Evolutionary conservation across 139 green algal species (phyloP).

Genomic region (Auxenochlorella pyrenoidosa): DNA sequence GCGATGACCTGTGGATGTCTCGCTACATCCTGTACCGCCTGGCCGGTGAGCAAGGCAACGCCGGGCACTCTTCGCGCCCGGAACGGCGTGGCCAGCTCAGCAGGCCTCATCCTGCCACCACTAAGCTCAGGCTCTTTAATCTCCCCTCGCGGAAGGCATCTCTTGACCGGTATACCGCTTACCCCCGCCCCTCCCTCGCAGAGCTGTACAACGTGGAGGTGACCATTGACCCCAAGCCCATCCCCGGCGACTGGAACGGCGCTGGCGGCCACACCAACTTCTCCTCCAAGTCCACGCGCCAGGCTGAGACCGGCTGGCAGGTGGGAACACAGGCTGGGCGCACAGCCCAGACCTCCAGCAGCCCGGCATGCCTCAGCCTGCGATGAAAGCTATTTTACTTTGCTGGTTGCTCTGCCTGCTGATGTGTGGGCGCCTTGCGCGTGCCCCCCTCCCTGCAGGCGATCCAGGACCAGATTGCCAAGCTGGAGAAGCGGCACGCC

Average conservation of each 20-base stretch:
- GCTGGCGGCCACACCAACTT: slow-evolving; percentile 98
- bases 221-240: slow-evolving; percentile 97
- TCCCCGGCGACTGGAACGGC: slow-evolving; percentile 99
- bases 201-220: slow-evolving; percentile 92
- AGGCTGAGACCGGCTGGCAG: slow-evolving; percentile 71
- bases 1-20: slow-evolving; percentile 97
- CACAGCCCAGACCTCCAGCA: no score
- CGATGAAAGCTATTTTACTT: no score
- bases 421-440: no score
- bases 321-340: not conserved
- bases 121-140: no score
- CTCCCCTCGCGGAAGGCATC: no score
- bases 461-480: slow-evolving; percentile 91
- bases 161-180: no score
- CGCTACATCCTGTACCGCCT: slow-evolving; percentile 94
- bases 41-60: slow-evolving; percentile 43
- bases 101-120: no score
- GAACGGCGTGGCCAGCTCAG: no score
- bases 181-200: slow-evolving; percentile 21
- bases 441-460: slow-evolving; percentile 18
- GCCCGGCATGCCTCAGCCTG: no score
- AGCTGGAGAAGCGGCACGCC: slow-evolving; percentile 91
- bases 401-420: no score
- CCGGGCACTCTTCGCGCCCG: not conserved
- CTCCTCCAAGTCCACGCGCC: slow-evolving; percentile 91